Percentiles rank a stretch among this genome's conserved stretches.
Conservation (phyloP, 75 land plant species). For the Selaginella tamariscina region DNA sequence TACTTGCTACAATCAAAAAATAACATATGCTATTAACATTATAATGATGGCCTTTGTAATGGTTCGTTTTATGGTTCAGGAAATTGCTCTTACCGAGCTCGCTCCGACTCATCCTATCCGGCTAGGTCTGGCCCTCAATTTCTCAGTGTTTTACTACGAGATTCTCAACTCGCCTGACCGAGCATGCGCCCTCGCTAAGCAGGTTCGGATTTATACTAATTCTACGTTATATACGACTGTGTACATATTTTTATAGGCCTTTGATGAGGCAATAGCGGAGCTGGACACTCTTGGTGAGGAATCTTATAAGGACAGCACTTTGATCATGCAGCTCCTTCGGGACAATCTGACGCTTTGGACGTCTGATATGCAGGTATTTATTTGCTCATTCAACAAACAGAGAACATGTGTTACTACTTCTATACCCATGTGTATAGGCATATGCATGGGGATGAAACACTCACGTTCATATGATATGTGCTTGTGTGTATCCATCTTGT, state of each 20-base stretch:
- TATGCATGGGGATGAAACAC: too few species aligned
- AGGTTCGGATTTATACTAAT: constrained; percentile 14
- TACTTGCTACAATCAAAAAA: too few species aligned
- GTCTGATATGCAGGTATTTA: constrained; percentile 17
- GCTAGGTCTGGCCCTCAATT: constrained; percentile 46
- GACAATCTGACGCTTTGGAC: constrained; percentile 22
- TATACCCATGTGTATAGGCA: too few species aligned
- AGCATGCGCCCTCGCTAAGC: constrained; percentile 39
- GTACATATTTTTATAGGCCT: neutral
- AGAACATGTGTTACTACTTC: too few species aligned
- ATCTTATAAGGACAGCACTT: constrained; percentile 22
- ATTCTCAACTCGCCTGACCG: constrained; percentile 48
- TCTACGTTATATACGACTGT: neutral
- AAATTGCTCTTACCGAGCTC: constrained; percentile 34
- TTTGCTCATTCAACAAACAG: neutral
- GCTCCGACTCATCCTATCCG: constrained; percentile 48
- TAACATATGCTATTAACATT: too few species aligned
- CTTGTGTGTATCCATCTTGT: too few species aligned
- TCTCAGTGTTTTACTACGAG: constrained; percentile 53
- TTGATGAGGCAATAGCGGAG: constrained; percentile 18
- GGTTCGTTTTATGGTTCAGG: constrained; percentile 15
- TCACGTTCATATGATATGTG: too few species aligned
- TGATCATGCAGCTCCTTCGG: constrained; percentile 15
- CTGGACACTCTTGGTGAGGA: constrained; percentile 18
- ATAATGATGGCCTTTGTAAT: too few species aligned